Percentiles rank a stretch among this genome's conserved stretches.
These are phyloP conservation scores for Astrephomene gubernaculifera DNA, from an alignment of 139 green algal genomes.

Conservation along the genomic window DNA sequence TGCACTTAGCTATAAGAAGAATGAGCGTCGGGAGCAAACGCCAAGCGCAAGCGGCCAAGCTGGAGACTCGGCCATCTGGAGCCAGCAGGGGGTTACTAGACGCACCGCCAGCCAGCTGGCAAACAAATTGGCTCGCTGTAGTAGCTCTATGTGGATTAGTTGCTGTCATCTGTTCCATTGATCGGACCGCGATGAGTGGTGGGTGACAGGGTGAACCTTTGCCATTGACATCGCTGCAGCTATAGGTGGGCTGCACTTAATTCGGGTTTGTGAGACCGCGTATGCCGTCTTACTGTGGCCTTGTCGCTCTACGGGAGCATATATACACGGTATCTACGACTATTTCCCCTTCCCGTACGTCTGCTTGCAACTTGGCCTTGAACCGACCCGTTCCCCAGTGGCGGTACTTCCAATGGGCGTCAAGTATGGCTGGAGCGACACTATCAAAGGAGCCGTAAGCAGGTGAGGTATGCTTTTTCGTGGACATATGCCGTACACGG, in stretches of 20 bases:
- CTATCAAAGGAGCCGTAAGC: conserved; percentile 77
- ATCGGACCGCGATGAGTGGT: conserved; percentile 68
- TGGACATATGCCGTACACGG: conserved; percentile 54
- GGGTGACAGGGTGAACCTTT: not conserved
- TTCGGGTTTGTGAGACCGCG: no score
- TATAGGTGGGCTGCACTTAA: no score
- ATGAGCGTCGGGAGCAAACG: not conserved
- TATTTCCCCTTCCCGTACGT: no score
- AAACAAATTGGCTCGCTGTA: not conserved
- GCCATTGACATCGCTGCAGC: no score
- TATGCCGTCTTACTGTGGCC: no score
- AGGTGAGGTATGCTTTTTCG: conserved; percentile 74
- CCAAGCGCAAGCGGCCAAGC: not conserved
- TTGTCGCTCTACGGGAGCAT: no score
- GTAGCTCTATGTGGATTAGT: conserved; percentile 44
- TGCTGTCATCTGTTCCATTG: conserved; percentile 78
- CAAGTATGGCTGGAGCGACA: conserved; percentile 76
- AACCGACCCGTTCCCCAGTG: conserved; percentile 16
- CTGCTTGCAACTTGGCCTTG: no score
- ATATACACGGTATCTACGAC: no score
- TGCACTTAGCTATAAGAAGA: conserved; percentile 17
- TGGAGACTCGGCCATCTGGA: not conserved
- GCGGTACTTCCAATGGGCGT: conserved; percentile 28
- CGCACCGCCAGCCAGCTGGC: not conserved
- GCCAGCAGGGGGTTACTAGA: not conserved